Percentiles rank a stretch among this genome's conserved stretches.
Conservation (phyloP, 306 rosid genomes). For the Casuarina equisetifolia region DNA sequence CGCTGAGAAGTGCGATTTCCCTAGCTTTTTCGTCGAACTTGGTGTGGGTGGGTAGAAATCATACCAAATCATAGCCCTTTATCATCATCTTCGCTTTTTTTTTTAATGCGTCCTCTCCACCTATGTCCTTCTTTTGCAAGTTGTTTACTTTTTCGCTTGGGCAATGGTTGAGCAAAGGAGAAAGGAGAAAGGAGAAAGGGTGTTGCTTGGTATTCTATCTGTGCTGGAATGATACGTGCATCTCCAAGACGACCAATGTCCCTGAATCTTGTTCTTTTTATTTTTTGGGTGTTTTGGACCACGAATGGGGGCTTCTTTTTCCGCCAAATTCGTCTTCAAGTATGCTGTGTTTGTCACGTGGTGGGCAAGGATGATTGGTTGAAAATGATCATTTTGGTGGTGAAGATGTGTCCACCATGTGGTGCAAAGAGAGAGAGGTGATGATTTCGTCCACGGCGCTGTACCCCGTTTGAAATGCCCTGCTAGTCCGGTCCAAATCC, state of each 20-base stretch:
- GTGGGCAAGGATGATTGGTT: background rate
- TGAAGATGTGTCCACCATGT: conserved; percentile 19
- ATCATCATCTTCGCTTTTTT: background rate
- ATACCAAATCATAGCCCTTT: background rate
- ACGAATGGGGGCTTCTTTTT: background rate
- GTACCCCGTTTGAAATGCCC: conserved; percentile 22
- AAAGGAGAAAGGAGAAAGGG: background rate
- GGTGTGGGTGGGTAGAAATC: background rate
- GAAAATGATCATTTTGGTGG: background rate
- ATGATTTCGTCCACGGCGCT: conserved; percentile 49
- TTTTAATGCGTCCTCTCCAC: background rate
- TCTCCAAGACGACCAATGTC: background rate
- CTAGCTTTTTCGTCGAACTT: background rate
- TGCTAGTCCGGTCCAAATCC: conserved; percentile 17
- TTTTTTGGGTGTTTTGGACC: background rate
- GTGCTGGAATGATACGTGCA: background rate
- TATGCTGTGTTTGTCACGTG: background rate
- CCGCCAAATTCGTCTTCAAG: background rate
- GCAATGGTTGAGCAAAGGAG: background rate
- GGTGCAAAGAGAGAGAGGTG: conserved; percentile 21
- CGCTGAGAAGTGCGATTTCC: background rate
- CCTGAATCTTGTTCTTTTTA: background rate
- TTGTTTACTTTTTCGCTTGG: background rate
- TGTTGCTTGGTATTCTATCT: background rate
- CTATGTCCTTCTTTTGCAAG: background rate